Evolutionary conservation across 192 early-diverging fungal genomes (phyloP).

Genomic region (Coemansia sp.): DNA sequence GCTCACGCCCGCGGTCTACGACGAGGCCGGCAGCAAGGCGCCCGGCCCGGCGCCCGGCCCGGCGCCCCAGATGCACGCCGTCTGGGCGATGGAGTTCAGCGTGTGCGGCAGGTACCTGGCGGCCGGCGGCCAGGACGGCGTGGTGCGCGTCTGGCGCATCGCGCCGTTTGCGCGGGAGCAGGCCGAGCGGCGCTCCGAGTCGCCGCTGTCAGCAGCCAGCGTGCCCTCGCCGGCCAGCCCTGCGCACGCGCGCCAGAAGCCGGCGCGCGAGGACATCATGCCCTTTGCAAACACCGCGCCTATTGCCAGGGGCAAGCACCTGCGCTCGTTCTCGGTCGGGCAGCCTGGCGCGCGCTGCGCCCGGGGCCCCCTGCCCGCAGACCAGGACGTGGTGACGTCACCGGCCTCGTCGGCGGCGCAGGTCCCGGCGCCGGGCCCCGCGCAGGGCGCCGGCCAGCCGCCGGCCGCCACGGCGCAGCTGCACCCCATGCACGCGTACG

Average conservation of each 20-base stretch:
- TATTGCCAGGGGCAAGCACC: slow-evolving; percentile 20
- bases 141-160: slow-evolving; percentile 67
- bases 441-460: not conserved
- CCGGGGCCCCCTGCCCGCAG: not conserved
- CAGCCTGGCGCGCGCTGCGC: slow-evolving; percentile 1
- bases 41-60: slow-evolving; percentile 21
- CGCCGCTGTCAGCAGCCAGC: slow-evolving; percentile 7
- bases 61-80: slow-evolving; percentile 40
- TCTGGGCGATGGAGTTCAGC: slow-evolving; percentile 80
- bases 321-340: slow-evolving; percentile 34
- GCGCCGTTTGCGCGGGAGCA: slow-evolving; percentile 43
- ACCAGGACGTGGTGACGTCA: not conserved
- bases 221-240: not conserved
- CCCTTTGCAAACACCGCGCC: slow-evolving; percentile 48
- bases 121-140: slow-evolving; percentile 72
- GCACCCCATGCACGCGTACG: slow-evolving; percentile 51
- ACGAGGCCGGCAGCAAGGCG: slow-evolving; percentile 18
- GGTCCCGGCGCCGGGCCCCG: no score
- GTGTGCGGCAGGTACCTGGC: slow-evolving; percentile 75
- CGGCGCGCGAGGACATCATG: slow-evolving; percentile 4
- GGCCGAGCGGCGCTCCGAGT: slow-evolving; percentile 17
- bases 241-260: slow-evolving; percentile 13
- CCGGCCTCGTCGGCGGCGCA: no score
- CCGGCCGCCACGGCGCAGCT: slow-evolving; percentile 7
- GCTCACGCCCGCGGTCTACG: slow-evolving; percentile 31